Base-by-base conservation (phyloP, 345 rosid species). In the Lenwebbia sp. region DNA sequence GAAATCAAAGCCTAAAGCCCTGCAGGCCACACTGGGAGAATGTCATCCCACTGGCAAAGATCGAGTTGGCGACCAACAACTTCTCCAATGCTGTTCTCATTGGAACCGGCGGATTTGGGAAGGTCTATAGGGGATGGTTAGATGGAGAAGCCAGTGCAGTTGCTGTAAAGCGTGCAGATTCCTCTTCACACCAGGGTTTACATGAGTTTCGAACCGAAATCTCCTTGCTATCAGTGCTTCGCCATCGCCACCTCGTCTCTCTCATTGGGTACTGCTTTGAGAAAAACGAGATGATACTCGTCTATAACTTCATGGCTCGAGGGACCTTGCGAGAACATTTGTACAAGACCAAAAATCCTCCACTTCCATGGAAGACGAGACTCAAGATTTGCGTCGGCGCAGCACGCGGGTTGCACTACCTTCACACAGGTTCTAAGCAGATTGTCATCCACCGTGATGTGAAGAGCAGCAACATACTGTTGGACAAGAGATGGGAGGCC, bases 131-230 rank as follows among this genome's bases (percentile, higher is more conserved):
- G 83, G 92, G 92, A 7, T 55, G 25, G 25, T 75, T 90, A 9
- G 89, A 88, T 21, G 85, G 85, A 6, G 91, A 88, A 30, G 49
- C 83, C 21, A 86, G 86, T 2, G 57, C 85, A 2, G 90, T 90
- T 37, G 94, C 93, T 9, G 86, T 91, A 70, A 92, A 92, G 86
- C 87, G 94, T 9, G 84, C 90, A 22, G 75, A 88, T 57, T 81
- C 90, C 33, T 85, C 88, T 40, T 92, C 93, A 5, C 81, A 37
- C 10, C 92, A 91, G 84, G 93, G 92, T 15, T 47, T 78, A 25
- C 87, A 76, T 10, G 92, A 92, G 90, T 92, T 91, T 86, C 83
- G 30, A 33, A 91, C 90, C 5, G 92, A 92, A 85, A 90, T 90
- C 52, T 76, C 89, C 81, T 78, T 90, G 88, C 90, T 92, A 30